phyloP scores from a whole-genome alignment of 225 moss, liverwort and hornwort genomes.

The Climacium dendroides region DNA sequence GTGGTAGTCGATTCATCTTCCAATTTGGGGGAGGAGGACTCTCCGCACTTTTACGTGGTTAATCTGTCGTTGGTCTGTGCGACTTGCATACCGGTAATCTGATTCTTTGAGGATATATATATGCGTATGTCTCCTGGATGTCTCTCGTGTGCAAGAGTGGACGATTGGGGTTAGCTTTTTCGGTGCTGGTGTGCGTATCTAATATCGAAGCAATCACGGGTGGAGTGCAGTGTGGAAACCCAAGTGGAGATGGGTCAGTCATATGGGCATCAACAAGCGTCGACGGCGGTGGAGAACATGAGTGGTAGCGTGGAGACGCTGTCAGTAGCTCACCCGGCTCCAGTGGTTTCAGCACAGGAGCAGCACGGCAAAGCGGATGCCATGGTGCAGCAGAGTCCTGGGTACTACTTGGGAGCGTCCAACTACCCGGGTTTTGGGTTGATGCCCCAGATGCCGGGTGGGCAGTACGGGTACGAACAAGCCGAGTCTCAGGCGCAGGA shows the following conservation, averaged over 20 bases:
- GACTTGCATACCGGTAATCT: not conserved
- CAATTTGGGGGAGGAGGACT: too few species aligned
- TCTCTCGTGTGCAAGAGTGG: not conserved
- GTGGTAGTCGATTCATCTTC: not conserved
- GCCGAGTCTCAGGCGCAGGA: constrained; percentile 60
- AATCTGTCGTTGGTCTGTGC: not conserved
- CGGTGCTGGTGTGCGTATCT: not conserved
- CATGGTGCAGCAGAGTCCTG: constrained; percentile 56
- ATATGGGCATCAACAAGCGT: constrained; percentile 44
- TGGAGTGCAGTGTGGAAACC: constrained; percentile 27
- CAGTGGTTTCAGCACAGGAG: constrained; percentile 25
- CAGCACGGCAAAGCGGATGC: constrained; percentile 60
- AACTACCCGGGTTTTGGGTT: constrained; percentile 78
- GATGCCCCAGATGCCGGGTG: constrained; percentile 73
- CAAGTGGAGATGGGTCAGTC: constrained; percentile 44
- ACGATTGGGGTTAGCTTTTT: too few species aligned
- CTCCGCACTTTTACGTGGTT: not conserved
- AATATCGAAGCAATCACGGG: not conserved
- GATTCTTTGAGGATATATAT: not conserved
- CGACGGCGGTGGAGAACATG: constrained; percentile 33
- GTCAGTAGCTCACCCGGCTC: constrained; percentile 21
- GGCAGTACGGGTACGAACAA: constrained; percentile 72
- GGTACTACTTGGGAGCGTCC: constrained; percentile 61
- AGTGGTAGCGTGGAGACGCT: constrained; percentile 25
- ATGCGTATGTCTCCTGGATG: not conserved